Conservation (phyloP, 257 asterid species). For the Petunia axillaris region DNA sequence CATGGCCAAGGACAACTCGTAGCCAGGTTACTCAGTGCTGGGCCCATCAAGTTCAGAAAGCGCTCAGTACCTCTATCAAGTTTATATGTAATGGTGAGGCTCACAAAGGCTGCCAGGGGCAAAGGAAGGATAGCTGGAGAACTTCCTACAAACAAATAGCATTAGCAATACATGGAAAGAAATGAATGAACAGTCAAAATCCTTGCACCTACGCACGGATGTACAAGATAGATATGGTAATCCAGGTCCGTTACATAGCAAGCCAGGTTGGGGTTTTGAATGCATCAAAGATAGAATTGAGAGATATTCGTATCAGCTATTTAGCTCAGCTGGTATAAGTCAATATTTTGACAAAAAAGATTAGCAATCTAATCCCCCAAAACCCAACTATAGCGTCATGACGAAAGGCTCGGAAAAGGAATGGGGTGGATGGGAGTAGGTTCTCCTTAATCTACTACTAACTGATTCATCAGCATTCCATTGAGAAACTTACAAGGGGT, state of each 20-base stretch:
- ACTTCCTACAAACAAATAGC: constrained; percentile 53
- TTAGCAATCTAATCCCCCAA: background rate
- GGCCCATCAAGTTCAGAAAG: constrained; percentile 63
- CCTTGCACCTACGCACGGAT: background rate
- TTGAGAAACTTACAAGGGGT: background rate
- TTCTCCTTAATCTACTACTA: background rate
- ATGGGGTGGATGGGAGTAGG: background rate
- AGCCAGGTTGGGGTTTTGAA: background rate
- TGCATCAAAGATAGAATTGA: background rate
- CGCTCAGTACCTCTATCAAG: constrained; percentile 70
- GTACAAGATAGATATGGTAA: constrained; percentile 13
- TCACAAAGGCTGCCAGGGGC: constrained; percentile 81
- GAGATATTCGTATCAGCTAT: constrained; percentile 16
- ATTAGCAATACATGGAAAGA: background rate
- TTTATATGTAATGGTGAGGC: constrained; percentile 93
- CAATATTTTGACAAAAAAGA: background rate
- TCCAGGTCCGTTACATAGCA: constrained; percentile 13
- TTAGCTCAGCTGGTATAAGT: background rate
- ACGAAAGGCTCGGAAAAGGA: constrained; percentile 16
- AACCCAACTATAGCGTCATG: background rate
- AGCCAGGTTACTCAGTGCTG: constrained; percentile 71
- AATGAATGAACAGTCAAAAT: background rate
- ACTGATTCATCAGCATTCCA: background rate
- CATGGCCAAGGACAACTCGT: constrained; percentile 97
- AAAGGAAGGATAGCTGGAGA: constrained; percentile 78